Conservation (phyloP, 2,329 filamentous ascomycete species). For the Xylariaceae sp. region DNA sequence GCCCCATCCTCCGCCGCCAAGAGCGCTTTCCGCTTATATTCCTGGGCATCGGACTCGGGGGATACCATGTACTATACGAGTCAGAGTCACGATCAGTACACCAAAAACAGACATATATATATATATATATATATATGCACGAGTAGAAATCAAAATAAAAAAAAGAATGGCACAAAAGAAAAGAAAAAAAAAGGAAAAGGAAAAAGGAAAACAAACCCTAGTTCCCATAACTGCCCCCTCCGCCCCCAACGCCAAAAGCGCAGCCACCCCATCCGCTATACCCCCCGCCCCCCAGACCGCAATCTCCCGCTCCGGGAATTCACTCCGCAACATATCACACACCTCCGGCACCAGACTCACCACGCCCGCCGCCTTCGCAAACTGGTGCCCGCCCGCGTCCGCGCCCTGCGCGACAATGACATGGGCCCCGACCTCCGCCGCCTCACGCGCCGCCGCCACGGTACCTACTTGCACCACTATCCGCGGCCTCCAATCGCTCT, state of each 20-base stretch:
- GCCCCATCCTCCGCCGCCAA: conserved; percentile 32
- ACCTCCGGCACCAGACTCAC: conserved; percentile 46
- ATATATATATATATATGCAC: too few relatives aligned
- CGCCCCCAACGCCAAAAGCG: conserved; percentile 41
- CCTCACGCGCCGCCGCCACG: conserved; percentile 40
- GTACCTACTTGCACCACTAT: conserved; percentile 49
- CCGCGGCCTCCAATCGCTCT: conserved; percentile 30
- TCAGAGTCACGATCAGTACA: too few relatives aligned
- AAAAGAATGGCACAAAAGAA: neutral
- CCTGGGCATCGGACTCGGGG: conserved; percentile 31
- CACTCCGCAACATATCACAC: conserved; percentile 33
- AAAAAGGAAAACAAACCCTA: conserved; percentile 21
- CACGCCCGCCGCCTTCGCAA: conserved; percentile 40
- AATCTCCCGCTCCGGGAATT: conserved; percentile 24
- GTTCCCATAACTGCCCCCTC: conserved; percentile 28
- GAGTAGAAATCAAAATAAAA: conserved; percentile 9
- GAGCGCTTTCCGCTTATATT: conserved; percentile 31
- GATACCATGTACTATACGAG: conserved; percentile 32
- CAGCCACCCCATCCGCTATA: conserved; percentile 42
- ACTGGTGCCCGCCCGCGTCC: conserved; percentile 50
- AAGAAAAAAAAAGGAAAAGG: neutral
- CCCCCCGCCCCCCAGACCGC: conserved; percentile 45
- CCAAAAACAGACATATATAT: too few relatives aligned
- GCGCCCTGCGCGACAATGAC: conserved; percentile 47
- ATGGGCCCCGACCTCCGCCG: conserved; percentile 36